phyloP scores from a whole-genome alignment of 169 alveolate genomes.

The Cystoisospora suis region DNA sequence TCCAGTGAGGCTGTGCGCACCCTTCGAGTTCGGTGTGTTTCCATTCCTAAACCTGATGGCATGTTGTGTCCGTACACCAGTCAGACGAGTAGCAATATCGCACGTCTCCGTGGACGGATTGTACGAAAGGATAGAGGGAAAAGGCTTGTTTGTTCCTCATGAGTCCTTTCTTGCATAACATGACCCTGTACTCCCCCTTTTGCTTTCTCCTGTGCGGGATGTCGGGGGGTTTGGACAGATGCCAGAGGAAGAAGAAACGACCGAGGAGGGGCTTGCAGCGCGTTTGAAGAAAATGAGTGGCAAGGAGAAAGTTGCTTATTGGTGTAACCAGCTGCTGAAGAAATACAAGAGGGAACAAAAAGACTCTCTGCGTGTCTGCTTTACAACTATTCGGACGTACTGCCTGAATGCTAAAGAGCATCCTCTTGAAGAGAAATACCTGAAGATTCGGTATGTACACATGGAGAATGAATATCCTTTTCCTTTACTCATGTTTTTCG shows the following conservation, averaged over 20 bases:
- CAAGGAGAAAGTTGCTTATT: constrained; percentile 72
- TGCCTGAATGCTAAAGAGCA: constrained; percentile 67
- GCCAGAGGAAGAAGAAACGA: constrained; percentile 56
- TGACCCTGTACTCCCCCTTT: background rate
- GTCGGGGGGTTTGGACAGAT: constrained; percentile 19
- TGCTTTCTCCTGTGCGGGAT: background rate
- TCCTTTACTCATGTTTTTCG: too few species aligned
- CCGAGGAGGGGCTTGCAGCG: constrained; percentile 47
- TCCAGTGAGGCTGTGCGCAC: too few species aligned
- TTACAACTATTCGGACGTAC: constrained; percentile 68
- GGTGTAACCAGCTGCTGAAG: constrained; percentile 68
- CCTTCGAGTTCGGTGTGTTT: too few species aligned
- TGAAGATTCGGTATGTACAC: constrained; percentile 66
- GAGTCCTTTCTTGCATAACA: background rate
- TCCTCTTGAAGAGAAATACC: constrained; percentile 73
- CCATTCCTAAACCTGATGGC: too few species aligned
- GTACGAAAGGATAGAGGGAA: too few species aligned
- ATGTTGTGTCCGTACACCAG: too few species aligned
- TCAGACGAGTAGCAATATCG: too few species aligned
- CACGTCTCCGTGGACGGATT: too few species aligned
- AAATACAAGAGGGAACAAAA: constrained; percentile 66
- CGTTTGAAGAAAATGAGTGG: constrained; percentile 62
- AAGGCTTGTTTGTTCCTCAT: background rate
- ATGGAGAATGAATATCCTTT: too few species aligned
- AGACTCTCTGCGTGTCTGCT: constrained; percentile 65